These are phyloP conservation scores for Hylodesmum podocarpum DNA, from an alignment of 306 rosid species.

Conservation along the genomic window DNA sequence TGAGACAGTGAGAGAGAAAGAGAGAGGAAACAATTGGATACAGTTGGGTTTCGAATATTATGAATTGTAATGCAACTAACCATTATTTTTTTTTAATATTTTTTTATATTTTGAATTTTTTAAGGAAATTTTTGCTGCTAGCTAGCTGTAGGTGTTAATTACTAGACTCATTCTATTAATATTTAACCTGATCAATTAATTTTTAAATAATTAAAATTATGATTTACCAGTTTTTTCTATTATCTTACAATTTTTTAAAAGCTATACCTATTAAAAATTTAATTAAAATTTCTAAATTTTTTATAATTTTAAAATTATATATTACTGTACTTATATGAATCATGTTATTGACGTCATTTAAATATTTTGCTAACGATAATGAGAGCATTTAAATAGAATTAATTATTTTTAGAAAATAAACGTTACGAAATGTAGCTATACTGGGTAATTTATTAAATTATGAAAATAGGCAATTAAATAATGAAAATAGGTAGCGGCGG, in stretches of 20 bases:
- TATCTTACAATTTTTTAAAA: too few species aligned
- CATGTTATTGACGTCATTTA: not conserved
- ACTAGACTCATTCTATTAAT: too few species aligned
- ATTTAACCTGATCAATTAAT: too few species aligned
- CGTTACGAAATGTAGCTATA: not conserved
- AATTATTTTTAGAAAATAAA: not conserved
- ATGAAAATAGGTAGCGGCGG: not conserved
- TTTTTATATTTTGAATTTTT: not conserved
- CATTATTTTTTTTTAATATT: not conserved
- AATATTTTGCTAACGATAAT: too few species aligned
- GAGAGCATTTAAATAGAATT: not conserved
- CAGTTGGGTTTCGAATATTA: constrained; percentile 68
- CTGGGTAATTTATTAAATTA: not conserved
- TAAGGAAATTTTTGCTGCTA: not conserved
- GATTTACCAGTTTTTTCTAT: too few species aligned
- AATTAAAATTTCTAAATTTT: too few species aligned
- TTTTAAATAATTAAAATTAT: too few species aligned
- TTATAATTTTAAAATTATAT: too few species aligned
- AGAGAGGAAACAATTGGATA: constrained; percentile 32
- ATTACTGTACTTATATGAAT: too few species aligned
- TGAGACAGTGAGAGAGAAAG: not conserved
- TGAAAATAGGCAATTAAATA: not conserved
- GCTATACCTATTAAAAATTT: too few species aligned
- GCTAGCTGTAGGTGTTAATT: not conserved
- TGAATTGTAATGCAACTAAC: constrained; percentile 49